These are phyloP conservation scores for Populus davidiana DNA, from an alignment of 345 rosid species.

Conservation along the genomic window DNA sequence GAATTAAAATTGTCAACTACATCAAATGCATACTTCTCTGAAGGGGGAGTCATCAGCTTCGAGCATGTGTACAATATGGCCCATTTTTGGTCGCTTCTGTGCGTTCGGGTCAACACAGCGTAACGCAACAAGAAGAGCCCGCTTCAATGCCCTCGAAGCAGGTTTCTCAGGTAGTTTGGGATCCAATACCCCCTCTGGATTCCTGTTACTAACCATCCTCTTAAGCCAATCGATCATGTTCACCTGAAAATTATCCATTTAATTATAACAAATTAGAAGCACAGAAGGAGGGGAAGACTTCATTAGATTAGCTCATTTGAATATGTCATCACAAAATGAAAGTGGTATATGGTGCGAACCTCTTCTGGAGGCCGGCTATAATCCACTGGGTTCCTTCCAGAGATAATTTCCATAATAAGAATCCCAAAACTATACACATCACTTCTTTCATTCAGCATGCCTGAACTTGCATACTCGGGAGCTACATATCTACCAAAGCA, in stretches of 20 bases:
- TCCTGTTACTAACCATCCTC: conserved; percentile 71
- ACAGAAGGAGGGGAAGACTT: conserved; percentile 5
- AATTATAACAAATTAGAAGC: conserved; percentile 11
- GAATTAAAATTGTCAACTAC: background rate
- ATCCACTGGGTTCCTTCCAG: conserved; percentile 93
- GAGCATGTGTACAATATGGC: conserved; percentile 86
- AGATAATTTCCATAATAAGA: conserved; percentile 77
- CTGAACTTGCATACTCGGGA: conserved; percentile 94
- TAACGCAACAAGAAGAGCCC: conserved; percentile 79
- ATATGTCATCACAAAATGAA: conserved; percentile 2
- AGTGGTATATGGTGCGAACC: conserved; percentile 33
- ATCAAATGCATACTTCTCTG: conserved; percentile 48
- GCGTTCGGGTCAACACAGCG: conserved; percentile 88
- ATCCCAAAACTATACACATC: conserved; percentile 87
- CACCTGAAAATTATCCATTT: conserved; percentile 46
- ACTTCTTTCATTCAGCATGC: conserved; percentile 49
- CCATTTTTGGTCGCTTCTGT: conserved; percentile 73
- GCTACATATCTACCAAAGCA: conserved; percentile 69
- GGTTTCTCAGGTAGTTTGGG: conserved; percentile 83
- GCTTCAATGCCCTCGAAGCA: conserved; percentile 61
- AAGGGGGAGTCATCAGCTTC: conserved; percentile 75
- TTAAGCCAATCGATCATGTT: conserved; percentile 93
- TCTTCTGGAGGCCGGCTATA: conserved; percentile 82
- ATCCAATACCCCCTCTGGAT: conserved; percentile 77
- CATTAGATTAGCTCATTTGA: background rate